Evolutionary conservation across 23 red algal genomes (phyloP).

Genomic region (Gracilaria vermiculophylla): DNA sequence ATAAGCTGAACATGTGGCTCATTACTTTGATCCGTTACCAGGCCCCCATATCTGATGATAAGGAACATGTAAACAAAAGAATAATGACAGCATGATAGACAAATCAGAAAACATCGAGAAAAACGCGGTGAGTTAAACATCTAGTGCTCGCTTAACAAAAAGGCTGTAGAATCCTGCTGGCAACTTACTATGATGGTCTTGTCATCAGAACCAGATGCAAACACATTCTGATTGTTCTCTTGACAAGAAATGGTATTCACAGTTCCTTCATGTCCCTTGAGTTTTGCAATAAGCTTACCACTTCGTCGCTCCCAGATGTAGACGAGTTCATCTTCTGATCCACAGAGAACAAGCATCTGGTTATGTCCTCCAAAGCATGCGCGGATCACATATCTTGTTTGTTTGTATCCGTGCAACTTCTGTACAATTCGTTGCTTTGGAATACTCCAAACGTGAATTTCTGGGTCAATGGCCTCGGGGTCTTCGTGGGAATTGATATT

Average conservation of each 20-base stretch:
- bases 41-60: slow-evolving; percentile 25
- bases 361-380: slow-evolving; percentile 84
- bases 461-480: slow-evolving; percentile 59
- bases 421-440: slow-evolving; percentile 45
- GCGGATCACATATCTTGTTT: slow-evolving; percentile 91
- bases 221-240: slow-evolving; percentile 63
- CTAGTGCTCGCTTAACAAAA: neutral
- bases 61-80: neutral
- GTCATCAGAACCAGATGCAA: slow-evolving; percentile 92
- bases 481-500: slow-evolving; percentile 63
- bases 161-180: neutral
- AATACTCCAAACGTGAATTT: slow-evolving; percentile 95
- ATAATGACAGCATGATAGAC: neutral
- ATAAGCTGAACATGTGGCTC: neutral
- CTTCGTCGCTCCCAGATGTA: slow-evolving; percentile 87
- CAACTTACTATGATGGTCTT: slow-evolving; percentile 74
- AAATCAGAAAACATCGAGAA: neutral
- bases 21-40: slow-evolving; percentile 3
- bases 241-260: slow-evolving; percentile 91
- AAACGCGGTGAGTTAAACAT: neutral
- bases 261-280: slow-evolving; percentile 85
- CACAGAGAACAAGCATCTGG: slow-evolving; percentile 90
- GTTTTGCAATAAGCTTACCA: slow-evolving; percentile 66
- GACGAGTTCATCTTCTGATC: slow-evolving; percentile 88
- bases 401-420: slow-evolving; percentile 72